A percentile compares a stretch with the other conserved stretches of the same genome.
phyloP scores from a whole-genome alignment of 1,284 basidiomycete species.

The Ganoderma multipileum region DNA sequence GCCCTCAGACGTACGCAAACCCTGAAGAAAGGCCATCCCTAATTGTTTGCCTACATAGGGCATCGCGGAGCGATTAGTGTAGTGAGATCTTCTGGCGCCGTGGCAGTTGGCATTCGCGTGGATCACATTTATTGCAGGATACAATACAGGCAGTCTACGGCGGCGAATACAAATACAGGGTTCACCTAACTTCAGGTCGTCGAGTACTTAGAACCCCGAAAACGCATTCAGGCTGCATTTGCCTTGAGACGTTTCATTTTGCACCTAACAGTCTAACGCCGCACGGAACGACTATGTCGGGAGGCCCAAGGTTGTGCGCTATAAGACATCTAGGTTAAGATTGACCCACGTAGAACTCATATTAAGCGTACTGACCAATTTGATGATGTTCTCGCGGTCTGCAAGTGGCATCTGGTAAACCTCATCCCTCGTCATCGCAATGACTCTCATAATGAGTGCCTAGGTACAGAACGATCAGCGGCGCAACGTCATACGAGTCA shows the following conservation, averaged over 20 bases:
- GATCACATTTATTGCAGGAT: background rate
- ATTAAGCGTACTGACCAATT: slow-evolving; percentile 56
- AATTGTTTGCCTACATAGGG: too few species aligned
- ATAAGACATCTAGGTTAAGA: slow-evolving; percentile 9
- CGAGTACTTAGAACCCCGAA: background rate
- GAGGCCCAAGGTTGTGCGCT: slow-evolving; percentile 49
- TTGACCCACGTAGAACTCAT: background rate
- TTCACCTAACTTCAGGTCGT: background rate
- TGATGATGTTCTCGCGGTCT: slow-evolving; percentile 70
- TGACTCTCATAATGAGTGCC: slow-evolving; percentile 71
- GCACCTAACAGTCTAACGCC: background rate
- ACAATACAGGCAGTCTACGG: background rate
- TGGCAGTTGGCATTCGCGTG: background rate
- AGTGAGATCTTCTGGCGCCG: too few species aligned
- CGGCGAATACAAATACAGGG: background rate
- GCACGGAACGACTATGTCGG: slow-evolving; percentile 34
- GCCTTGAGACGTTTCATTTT: background rate
- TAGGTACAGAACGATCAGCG: slow-evolving; percentile 33
- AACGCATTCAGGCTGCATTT: background rate
- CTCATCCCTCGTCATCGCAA: slow-evolving; percentile 76
- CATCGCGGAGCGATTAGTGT: too few species aligned
- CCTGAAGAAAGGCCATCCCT: too few species aligned
- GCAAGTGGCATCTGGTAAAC: slow-evolving; percentile 64
- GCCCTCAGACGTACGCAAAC: too few species aligned
- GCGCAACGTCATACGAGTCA: background rate